Conservation (phyloP, 2,329 filamentous ascomycete genomes). For the Epichloe sibirici region DNA sequence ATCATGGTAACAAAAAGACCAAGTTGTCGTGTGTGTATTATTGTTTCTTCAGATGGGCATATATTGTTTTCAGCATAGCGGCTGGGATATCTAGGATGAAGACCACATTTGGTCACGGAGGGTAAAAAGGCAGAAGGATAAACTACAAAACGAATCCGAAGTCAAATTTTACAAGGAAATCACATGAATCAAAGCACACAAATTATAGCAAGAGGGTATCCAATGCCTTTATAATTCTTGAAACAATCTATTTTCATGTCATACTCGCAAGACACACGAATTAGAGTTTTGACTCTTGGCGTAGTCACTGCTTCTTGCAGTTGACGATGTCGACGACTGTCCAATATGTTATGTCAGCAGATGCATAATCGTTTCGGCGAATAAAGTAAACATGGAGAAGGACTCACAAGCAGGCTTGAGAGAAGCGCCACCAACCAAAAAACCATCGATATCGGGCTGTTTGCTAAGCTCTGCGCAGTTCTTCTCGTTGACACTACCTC, state of each 20-base stretch:
- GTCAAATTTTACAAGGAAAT: neutral
- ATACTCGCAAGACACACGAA: neutral
- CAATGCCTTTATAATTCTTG: neutral
- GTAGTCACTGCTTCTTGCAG: constrained; percentile 34
- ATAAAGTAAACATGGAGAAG: neutral
- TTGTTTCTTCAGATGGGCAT: constrained; percentile 14
- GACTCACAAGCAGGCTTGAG: constrained; percentile 88
- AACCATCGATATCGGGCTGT: constrained; percentile 92
- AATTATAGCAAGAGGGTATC: neutral
- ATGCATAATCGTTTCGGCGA: neutral
- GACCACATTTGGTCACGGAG: neutral
- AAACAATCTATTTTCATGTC: neutral
- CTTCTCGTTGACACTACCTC: constrained; percentile 94
- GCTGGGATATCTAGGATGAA: constrained; percentile 13
- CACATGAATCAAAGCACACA: neutral
- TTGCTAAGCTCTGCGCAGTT: constrained; percentile 90
- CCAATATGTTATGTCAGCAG: neutral
- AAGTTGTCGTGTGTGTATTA: constrained; percentile 14
- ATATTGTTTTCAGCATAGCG: constrained; percentile 14
- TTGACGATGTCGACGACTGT: constrained; percentile 49
- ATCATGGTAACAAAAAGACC: constrained; percentile 1
- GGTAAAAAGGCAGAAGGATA: neutral
- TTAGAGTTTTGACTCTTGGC: neutral
- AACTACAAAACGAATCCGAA: neutral
- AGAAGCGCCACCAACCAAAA: constrained; percentile 91